Evolutionary conservation across 2,329 filamentous ascomycete genomes (phyloP).

Genomic region (Pestalotiopsis sp.): DNA sequence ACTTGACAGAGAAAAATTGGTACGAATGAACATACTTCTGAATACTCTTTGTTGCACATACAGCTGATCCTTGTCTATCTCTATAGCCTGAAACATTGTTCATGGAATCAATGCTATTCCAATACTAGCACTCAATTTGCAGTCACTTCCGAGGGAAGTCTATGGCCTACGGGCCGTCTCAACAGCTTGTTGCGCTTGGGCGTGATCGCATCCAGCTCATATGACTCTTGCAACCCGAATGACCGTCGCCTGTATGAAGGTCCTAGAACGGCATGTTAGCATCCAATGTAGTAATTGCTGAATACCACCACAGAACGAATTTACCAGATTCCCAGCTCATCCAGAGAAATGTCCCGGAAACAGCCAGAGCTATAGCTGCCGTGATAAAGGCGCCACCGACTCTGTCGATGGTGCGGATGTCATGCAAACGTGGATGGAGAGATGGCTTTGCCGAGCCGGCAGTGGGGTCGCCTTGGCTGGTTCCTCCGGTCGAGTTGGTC

Average conservation of each 20-base stretch:
- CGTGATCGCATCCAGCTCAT: neutral
- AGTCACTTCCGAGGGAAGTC: neutral
- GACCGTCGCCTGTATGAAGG: neutral
- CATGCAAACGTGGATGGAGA: neutral
- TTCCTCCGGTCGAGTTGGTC: constrained; percentile 14
- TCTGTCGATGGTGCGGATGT: constrained; percentile 2
- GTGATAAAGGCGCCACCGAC: constrained; percentile 11
- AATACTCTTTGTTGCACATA: neutral
- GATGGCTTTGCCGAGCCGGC: neutral
- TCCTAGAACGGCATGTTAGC: neutral
- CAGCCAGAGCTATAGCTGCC: neutral
- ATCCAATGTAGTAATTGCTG: neutral
- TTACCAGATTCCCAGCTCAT: constrained; percentile 10
- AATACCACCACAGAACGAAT: neutral
- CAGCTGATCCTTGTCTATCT: neutral
- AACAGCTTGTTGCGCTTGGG: neutral
- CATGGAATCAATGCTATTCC: neutral
- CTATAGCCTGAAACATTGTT: neutral
- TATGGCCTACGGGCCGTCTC: neutral
- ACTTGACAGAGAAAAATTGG: neutral
- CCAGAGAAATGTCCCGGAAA: constrained; percentile 2
- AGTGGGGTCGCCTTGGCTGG: constrained; percentile 8
- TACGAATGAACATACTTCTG: neutral
- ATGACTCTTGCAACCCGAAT: neutral
- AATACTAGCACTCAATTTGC: neutral